These are phyloP conservation scores for Climacium dendroides DNA, from an alignment of 225 moss, liverwort and hornwort genomes.

Conservation along the genomic window DNA sequence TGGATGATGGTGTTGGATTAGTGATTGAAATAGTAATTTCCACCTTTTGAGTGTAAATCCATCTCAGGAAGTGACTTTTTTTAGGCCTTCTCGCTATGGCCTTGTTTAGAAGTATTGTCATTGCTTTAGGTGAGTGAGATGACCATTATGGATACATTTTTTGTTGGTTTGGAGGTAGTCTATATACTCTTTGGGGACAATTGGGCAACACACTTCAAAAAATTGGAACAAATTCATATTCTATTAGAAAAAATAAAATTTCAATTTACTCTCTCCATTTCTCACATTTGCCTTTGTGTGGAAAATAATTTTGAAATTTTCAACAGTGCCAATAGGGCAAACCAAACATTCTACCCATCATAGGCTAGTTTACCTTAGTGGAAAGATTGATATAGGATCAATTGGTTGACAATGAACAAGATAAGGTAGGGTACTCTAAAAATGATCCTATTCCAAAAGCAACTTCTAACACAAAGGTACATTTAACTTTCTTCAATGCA, in stretches of 20 bases:
- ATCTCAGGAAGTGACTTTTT: background rate
- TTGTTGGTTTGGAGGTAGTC: background rate
- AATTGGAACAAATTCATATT: background rate
- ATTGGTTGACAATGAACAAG: too few relatives aligned
- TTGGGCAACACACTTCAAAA: background rate
- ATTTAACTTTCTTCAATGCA: too few relatives aligned
- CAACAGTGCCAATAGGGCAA: background rate
- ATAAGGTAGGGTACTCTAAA: background rate
- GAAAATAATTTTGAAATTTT: too few relatives aligned
- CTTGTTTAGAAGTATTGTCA: background rate
- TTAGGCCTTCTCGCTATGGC: accelerated
- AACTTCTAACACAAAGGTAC: too few relatives aligned
- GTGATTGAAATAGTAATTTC: background rate
- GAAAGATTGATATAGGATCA: background rate
- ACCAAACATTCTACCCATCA: too few relatives aligned
- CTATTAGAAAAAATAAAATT: too few relatives aligned
- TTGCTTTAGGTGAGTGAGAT: accelerated
- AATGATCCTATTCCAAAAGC: too few relatives aligned
- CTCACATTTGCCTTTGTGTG: too few relatives aligned
- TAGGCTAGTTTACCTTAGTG: background rate
- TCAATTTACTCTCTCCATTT: too few relatives aligned
- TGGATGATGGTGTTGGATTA: background rate
- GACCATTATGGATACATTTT: background rate
- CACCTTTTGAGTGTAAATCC: background rate
- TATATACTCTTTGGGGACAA: accelerated